These are phyloP conservation scores for Mimosa bimucronata DNA, from an alignment of 306 rosid species.

Conservation along the genomic window DNA sequence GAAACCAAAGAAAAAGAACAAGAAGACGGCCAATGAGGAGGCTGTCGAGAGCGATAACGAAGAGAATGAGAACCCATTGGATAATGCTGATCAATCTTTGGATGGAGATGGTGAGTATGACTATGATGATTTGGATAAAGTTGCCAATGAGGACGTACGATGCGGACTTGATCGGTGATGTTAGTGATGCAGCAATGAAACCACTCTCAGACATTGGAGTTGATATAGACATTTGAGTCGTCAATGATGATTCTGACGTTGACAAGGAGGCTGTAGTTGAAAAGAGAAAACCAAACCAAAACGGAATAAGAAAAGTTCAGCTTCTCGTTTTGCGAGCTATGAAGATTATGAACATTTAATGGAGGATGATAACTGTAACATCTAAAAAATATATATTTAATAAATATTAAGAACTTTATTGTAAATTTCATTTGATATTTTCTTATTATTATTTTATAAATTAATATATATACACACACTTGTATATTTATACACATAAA, in stretches of 20 bases:
- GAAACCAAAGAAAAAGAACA: conserved; percentile 83
- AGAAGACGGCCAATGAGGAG: conserved; percentile 66
- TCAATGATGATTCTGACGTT: conserved; percentile 50
- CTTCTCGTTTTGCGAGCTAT: conserved; percentile 79
- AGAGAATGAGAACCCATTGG: conserved; percentile 83
- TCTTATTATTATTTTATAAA: too few relatives aligned
- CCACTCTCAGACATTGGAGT: conserved; percentile 45
- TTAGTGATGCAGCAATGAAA: conserved; percentile 68
- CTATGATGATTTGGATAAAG: conserved; percentile 80
- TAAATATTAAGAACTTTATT: too few relatives aligned
- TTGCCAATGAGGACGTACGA: conserved; percentile 74
- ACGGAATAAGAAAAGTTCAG: conserved; percentile 55
- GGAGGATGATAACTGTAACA: conserved; percentile 40
- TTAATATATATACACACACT: too few relatives aligned
- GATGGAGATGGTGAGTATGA: conserved; percentile 70
- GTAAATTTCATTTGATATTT: too few relatives aligned
- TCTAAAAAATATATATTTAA: too few relatives aligned
- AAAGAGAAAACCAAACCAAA: conserved; percentile 51
- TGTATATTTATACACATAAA: too few relatives aligned
- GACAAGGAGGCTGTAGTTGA: conserved; percentile 48
- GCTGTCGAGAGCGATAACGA: conserved; percentile 83
- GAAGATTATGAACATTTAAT: conserved; percentile 86
- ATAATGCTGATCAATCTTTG: conserved; percentile 55
- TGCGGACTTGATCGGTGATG: conserved; percentile 75
- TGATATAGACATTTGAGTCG: conserved; percentile 51